Conservation (phyloP, 495 filamentous ascomycete species). For the Pseudomonodictys pantanalensis region DNA sequence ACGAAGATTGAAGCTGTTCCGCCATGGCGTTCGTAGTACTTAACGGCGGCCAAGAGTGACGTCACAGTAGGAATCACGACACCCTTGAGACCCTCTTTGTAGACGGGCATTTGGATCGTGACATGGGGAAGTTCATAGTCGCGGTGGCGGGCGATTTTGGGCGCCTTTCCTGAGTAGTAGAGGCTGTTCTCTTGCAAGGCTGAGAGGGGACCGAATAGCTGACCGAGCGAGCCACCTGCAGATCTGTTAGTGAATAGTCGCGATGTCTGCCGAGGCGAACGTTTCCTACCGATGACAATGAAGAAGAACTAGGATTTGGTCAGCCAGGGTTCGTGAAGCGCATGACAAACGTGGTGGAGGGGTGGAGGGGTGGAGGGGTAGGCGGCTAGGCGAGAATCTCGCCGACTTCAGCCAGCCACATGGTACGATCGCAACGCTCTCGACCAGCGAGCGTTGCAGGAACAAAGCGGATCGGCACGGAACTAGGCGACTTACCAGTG, state of each 20-base stretch:
- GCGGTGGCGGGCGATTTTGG: slow-evolving; percentile 73
- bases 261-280: slow-evolving; percentile 70
- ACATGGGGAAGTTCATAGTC: slow-evolving; percentile 80
- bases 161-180: slow-evolving; percentile 52
- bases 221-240: slow-evolving; percentile 63
- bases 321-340: no score
- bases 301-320: slow-evolving; percentile 67
- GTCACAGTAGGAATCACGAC: slow-evolving; percentile 60
- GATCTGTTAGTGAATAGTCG: slow-evolving; percentile 68
- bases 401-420: slow-evolving; percentile 19
- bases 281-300: slow-evolving; percentile 55
- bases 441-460: background rate
- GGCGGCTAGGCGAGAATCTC: slow-evolving; percentile 46
- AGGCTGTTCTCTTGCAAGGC: slow-evolving; percentile 26
- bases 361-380: no score
- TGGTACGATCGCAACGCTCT: no score
- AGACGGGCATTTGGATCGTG: slow-evolving; percentile 70
- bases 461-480: slow-evolving; percentile 10
- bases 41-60: slow-evolving; percentile 57
- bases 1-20: slow-evolving; percentile 47
- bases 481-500: slow-evolving; percentile 24
- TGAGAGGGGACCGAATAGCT: slow-evolving; percentile 60
- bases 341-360: no score
- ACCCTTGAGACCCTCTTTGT: slow-evolving; percentile 61
- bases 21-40: slow-evolving; percentile 54